Percentiles rank a stretch among this genome's conserved stretches.
Conservation (phyloP, 495 filamentous ascomycete genomes). For the Neurospora tetraspora region DNA sequence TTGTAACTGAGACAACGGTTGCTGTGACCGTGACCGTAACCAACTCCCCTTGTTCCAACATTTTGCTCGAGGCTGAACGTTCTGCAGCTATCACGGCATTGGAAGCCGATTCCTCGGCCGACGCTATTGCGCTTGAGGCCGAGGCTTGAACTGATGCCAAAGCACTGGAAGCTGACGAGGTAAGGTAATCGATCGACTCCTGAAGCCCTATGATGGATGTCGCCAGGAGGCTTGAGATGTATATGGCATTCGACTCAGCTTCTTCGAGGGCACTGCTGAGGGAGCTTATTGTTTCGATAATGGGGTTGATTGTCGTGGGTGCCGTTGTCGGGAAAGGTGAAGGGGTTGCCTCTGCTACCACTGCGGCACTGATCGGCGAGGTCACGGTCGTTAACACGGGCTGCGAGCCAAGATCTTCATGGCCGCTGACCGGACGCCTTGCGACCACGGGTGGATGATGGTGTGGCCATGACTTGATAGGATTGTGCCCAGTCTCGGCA, state of each 20-base stretch:
- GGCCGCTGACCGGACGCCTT: not conserved
- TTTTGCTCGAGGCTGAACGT: slow-evolving; percentile 7
- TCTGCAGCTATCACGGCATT: slow-evolving; percentile 3
- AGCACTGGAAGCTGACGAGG: slow-evolving; percentile 9
- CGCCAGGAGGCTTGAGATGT: slow-evolving; percentile 6
- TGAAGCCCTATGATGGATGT: slow-evolving; percentile 8
- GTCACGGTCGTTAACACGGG: not conserved
- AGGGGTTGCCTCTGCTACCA: not conserved
- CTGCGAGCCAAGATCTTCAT: not conserved
- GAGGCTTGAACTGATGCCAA: slow-evolving; percentile 7
- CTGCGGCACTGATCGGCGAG: not conserved
- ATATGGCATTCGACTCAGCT: not conserved
- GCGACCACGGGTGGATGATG: not conserved
- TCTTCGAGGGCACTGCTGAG: slow-evolving; percentile 12
- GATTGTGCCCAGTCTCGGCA: not conserved
- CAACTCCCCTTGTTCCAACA: not conserved
- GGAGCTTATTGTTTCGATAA: slow-evolving; percentile 7
- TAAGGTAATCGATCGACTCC: slow-evolving; percentile 5
- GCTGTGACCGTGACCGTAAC: not conserved
- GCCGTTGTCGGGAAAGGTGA: slow-evolving; percentile 1
- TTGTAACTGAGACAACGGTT: not conserved
- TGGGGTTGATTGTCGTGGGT: not conserved
- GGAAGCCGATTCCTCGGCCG: slow-evolving; percentile 7
- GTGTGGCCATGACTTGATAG: not conserved
- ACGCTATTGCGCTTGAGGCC: slow-evolving; percentile 7